Evolutionary conservation across 75 land plant genomes (phyloP).

Genomic region (Larix kaempferi): DNA sequence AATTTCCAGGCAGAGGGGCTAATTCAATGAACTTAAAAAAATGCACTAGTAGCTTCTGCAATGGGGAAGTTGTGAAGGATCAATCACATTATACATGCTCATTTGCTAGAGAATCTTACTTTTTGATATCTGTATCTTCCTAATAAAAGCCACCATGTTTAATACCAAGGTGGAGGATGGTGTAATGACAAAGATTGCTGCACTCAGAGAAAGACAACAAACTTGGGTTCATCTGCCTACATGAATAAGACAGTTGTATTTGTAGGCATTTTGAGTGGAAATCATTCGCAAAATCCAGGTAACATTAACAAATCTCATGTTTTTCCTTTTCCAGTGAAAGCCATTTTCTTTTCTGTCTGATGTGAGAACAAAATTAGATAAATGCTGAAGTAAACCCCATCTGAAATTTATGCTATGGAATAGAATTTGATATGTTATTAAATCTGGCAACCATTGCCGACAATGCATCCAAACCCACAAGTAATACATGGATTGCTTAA

Average conservation of each 20-base stretch:
- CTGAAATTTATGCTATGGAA: not conserved
- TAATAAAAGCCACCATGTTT: not conserved
- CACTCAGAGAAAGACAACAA: slow-evolving; percentile 48
- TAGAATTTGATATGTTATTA: not conserved
- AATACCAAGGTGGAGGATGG: slow-evolving; percentile 81
- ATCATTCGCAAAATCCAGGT: slow-evolving; percentile 63
- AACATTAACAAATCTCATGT: slow-evolving; percentile 7
- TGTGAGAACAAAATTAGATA: no score
- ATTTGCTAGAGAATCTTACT: no score
- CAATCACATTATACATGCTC: no score
- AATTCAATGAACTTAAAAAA: no score
- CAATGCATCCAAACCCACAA: not conserved
- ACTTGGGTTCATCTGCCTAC: slow-evolving; percentile 72
- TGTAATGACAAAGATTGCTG: slow-evolving; percentile 66
- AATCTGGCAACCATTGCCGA: not conserved
- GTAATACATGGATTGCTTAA: not conserved
- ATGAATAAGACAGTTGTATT: slow-evolving; percentile 68
- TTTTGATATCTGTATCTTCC: not conserved
- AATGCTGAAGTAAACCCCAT: not conserved
- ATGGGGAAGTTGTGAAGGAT: no score
- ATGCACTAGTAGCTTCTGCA: no score
- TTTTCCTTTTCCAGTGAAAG: not conserved
- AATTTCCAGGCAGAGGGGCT: no score
- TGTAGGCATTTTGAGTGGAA: slow-evolving; percentile 78
- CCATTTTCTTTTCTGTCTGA: not conserved